Base-by-base conservation (phyloP, 306 rosid species). In the Prunus armeniaca region DNA sequence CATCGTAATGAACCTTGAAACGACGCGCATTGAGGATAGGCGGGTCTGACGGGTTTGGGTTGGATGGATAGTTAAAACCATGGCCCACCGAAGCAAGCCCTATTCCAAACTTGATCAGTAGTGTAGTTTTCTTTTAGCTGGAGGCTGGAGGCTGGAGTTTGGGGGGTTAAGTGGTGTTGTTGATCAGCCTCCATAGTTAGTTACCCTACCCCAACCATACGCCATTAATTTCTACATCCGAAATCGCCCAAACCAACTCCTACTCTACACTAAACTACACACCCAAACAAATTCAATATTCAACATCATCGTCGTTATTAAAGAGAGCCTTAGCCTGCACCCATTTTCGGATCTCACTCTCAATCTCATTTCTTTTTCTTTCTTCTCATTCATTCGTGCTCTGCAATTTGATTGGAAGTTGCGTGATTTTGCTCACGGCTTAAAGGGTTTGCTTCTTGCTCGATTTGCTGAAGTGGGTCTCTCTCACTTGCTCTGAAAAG, bases 191-290 rank as follows among this genome's bases (percentile, higher is more conserved):
- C 7, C 24, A 25, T 9, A 2, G 87, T 86, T 90, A 86, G 98
- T 78, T 87, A 83, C 82, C 94, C 96, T 73, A 89, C 94, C 88
- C 87, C 96, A 88, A 91, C 97, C 28, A 74, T 65, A 77, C 77
- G 18, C 71, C 86, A 83, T 91, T 80, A 91, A 75, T 82, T 75
- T 81, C 51, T 65, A 55, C 61, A 64, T 69, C 55, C 50, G 38
- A 65, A 77, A 71, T 63, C 88, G 73, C 70, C 71, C 79, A n/a
- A 83, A 56, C 76, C 62, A 69, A 54, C 57, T 57, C 76, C 76
- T 51, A 38, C 43, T 6, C 9, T 38, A 38, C 9, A 38, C 9
- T 38, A 38, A 9, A 6, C 9, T 6, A 1, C 2, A 41, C 56
- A 7, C 4, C 62, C 32, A 78, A 64, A 73, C 54, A 38, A 38